Percentiles rank a stretch among this genome's conserved stretches.
These are phyloP conservation scores for Erodium moschatum DNA, from an alignment of 441 rosid species.

Conservation along the genomic window DNA sequence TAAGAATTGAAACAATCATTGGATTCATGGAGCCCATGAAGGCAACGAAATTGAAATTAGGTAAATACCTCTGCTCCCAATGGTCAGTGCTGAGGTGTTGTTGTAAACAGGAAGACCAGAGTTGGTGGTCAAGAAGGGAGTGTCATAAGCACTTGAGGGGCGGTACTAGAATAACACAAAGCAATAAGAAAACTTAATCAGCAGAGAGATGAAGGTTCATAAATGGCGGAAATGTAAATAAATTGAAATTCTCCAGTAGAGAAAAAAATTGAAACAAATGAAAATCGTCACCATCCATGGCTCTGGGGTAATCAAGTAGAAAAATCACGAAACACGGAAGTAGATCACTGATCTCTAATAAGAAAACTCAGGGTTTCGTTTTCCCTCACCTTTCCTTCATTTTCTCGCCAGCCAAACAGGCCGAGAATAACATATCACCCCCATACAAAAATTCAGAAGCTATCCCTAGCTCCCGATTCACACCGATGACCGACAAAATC, in stretches of 20 bases:
- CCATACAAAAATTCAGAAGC: too few species aligned
- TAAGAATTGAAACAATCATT: too few species aligned
- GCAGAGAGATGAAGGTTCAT: not conserved
- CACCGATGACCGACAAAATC: not conserved
- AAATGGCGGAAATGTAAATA: not conserved
- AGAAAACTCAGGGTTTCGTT: not conserved
- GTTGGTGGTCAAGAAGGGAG: slow-evolving; percentile 68
- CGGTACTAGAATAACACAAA: slow-evolving; percentile 34
- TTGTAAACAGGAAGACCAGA: slow-evolving; percentile 82
- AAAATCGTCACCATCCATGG: too few species aligned
- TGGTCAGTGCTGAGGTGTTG: slow-evolving; percentile 69
- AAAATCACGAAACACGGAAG: too few species aligned
- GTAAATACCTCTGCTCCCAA: slow-evolving; percentile 66
- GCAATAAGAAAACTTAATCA: not conserved
- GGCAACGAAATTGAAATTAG: too few species aligned
- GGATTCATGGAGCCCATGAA: too few species aligned
- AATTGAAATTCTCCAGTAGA: not conserved
- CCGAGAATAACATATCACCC: not conserved
- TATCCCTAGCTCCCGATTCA: not conserved
- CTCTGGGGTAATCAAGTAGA: too few species aligned
- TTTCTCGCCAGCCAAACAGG: not conserved
- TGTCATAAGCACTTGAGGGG: slow-evolving; percentile 64
- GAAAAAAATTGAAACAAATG: too few species aligned
- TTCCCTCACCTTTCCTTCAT: not conserved
- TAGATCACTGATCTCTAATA: too few species aligned